These are phyloP conservation scores for Rhizophora apiculata DNA, from an alignment of 345 rosid species.

Conservation along the genomic window DNA sequence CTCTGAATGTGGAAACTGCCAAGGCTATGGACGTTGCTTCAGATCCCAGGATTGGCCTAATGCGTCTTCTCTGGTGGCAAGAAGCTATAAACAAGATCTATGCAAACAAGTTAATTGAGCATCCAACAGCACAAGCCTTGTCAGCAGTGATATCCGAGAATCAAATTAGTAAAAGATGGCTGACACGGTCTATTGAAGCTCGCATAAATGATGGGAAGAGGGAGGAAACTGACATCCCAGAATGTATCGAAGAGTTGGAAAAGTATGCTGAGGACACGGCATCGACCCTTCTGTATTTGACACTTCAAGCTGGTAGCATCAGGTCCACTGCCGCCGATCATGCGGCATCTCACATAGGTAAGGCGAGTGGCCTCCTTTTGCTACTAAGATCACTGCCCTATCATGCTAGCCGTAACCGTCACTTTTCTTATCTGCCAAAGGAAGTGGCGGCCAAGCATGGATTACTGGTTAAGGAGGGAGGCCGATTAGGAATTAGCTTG, in stretches of 20 bases:
- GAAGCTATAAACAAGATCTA: constrained; percentile 87
- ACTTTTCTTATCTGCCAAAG: constrained; percentile 58
- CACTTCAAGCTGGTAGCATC: constrained; percentile 85
- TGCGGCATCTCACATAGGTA: constrained; percentile 87
- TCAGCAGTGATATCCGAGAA: constrained; percentile 65
- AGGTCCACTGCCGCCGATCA: constrained; percentile 78
- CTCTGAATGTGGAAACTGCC: constrained; percentile 91
- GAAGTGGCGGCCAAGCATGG: constrained; percentile 75
- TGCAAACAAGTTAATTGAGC: constrained; percentile 57
- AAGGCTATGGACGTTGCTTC: constrained; percentile 95
- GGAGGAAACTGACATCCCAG: constrained; percentile 63
- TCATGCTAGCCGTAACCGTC: constrained; percentile 71
- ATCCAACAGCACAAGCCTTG: constrained; percentile 76
- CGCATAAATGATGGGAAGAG: constrained; percentile 69
- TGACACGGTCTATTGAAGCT: constrained; percentile 84
- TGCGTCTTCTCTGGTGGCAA: constrained; percentile 95
- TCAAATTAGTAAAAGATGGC: constrained; percentile 73
- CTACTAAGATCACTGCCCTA: constrained; percentile 75
- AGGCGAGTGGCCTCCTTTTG: constrained; percentile 87
- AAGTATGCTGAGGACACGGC: constrained; percentile 81
- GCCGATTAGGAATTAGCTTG: constrained; percentile 48
- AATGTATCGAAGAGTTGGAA: constrained; percentile 66
- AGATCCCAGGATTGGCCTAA: constrained; percentile 82
- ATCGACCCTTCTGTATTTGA: constrained; percentile 72
- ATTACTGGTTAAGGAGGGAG: constrained; percentile 58